Evolutionary conservation across 2,329 filamentous ascomycete genomes (phyloP), one percentile per base, ranked within the genome.

Genomic region (Alternaria alternata): DNA sequence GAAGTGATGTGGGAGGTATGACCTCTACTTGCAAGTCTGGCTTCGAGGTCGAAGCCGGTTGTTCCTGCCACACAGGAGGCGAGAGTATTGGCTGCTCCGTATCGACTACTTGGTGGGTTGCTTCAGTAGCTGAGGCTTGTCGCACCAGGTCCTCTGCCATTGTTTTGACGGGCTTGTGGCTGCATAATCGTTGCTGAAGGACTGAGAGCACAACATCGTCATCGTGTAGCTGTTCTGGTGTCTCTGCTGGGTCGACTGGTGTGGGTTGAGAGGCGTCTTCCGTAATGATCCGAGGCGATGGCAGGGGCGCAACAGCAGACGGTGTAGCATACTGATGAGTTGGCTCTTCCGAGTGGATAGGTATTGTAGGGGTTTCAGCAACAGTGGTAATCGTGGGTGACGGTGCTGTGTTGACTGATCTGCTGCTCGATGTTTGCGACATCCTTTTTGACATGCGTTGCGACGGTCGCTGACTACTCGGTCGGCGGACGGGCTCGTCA

Each of bases 161-260:
- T 1, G 16, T 30, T 18, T 49, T 46, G 30, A 62, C 54, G 6
- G 57, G 55, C 1, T 12, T 51, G 4, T 63, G 52, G n/a, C 47
- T 48, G 2, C 46, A 20, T 6, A 61, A n/a, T 24, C 44, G 51
- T 32, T 57, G 51, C 18, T 59, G 51, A 1, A 61, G 57, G 16
- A 42, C 39, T 1, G 57, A 59, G n/a, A 61, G 41, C 12, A 63
- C 42, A 12, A 32, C 41, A 18, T 65, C 41, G 7, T 58, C 42
- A 18, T 41, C 36, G 8, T 58, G 4, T 38, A 47, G 41, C 12
- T 53, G 32, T 30, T 5, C n/a, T 3, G 34, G 24, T 14, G 11
- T 42, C 11, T 53, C 32, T 7, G 39, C 46, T 7, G 24, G 2
- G 16, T 41, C 16, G 8, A 24, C 39, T 7, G 22, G 9, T 16